Evolutionary conservation across 331 rosid species (phyloP), one percentile per base, ranked within the genome.

Genomic region (Saraca asoca): DNA sequence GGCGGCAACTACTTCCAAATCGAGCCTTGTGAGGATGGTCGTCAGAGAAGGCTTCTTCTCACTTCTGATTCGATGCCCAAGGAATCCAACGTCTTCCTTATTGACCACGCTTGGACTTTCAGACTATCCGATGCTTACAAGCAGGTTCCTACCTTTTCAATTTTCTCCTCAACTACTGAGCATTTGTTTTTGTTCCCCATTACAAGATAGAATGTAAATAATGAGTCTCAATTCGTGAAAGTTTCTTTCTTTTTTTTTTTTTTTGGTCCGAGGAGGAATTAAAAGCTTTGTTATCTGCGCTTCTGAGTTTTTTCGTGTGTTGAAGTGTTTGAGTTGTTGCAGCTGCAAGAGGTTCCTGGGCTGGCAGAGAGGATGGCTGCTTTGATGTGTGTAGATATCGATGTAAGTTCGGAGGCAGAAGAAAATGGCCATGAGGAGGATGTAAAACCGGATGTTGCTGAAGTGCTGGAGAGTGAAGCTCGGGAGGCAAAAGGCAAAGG

Each of bases 91-190:
- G 91, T 89, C 56, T 92, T 92, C 79, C 94, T 92, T 52, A 41
- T 92, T 69, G 98, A 92, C 72, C 98, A 89, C 65, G 98, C 98
- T 12, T 92, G 98, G 96, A 92, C 96, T 68, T 92, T 92, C 80
- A 86, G 98, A 65, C 98, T 89, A 64, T 72, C 94, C 44, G 96
- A 85, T 75, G 91, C 96, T 48, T 84, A 78, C 83, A 81, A 79
- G 29, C 96, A 92, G 96, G 98, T 92, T 53, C 54, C 10, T 20
- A 33, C 58, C 44, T 56, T 7, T 12, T 13, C 46, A 62, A 19
- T 44, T 20, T 45, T 56, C 24, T 12, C 41, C 7, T n/a, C 20
- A 0, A 24, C 51, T 62, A 31, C 50, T 42, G 20, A 12, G 35
- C 10, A 8, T 3, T 45, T 12, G 10, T 12, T 5, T n/a, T 33